Conservation (phyloP, 495 filamentous ascomycete species). For the Pyrenula aspistea region DNA sequence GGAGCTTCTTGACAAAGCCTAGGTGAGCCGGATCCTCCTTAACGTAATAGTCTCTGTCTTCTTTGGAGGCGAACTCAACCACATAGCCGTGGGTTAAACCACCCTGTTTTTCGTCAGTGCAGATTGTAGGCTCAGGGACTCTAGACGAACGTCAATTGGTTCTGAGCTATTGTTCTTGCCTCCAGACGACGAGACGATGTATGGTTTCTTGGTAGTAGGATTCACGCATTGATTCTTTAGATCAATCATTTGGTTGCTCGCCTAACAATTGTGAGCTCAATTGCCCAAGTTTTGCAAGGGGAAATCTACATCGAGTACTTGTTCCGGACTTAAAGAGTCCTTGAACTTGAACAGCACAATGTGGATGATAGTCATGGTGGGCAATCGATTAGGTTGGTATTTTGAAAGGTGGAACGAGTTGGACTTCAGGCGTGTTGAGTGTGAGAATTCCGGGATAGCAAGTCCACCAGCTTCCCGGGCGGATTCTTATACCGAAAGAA, state of each 20-base stretch:
- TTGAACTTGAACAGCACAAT: conserved; percentile 1
- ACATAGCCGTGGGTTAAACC: conserved; percentile 51
- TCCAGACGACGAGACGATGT: conserved; percentile 42
- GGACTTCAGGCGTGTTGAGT: no score
- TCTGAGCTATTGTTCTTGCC: conserved; percentile 50
- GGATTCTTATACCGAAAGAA: no score
- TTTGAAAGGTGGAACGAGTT: not conserved
- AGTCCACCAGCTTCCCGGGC: no score
- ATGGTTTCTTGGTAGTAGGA: conserved; percentile 30
- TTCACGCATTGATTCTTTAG: conserved; percentile 24
- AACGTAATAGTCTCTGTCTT: conserved; percentile 46
- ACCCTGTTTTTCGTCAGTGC: no score
- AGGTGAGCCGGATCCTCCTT: conserved; percentile 35
- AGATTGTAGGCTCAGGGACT: no score
- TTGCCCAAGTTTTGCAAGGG: not conserved
- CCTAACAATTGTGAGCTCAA: conserved; percentile 11
- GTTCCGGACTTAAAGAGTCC: not conserved
- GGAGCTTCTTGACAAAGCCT: conserved; percentile 22
- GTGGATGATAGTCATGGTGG: conserved; percentile 1
- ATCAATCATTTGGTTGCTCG: conserved; percentile 23
- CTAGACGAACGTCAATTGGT: conserved; percentile 33
- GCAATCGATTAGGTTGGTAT: not conserved
- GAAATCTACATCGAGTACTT: not conserved
- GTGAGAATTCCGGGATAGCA: no score
- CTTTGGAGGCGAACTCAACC: conserved; percentile 42